Base-by-base conservation (phyloP, 805 yeast species). In the Sugiyamaella smithiae region DNA sequence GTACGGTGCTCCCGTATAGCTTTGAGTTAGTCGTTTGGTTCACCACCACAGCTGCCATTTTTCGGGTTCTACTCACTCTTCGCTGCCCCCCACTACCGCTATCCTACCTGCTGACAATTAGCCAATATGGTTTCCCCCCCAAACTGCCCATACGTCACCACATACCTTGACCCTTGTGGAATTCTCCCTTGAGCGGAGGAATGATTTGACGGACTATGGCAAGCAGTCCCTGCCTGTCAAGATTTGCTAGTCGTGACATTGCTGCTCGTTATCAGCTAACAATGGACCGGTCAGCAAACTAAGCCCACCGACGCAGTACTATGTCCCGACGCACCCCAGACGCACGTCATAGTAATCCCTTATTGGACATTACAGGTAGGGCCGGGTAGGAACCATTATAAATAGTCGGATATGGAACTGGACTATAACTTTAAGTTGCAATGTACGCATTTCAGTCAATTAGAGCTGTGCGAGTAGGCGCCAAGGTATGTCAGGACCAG, bases 1-100 rank as follows among this genome's bases (percentile, higher is more conserved):
- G 66, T 74, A 93, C 1, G 98, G 98, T 0, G 99, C 99, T 0
- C 99, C 99, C 0, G 97, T 90, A 64, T 89, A 91, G 64, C 75
- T 69, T n/a, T n/a, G n/a, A n/a, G n/a, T n/a, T n/a, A n/a, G n/a
- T n/a, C n/a, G n/a, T n/a, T n/a, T n/a, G n/a, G n/a, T n/a, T n/a
- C n/a, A n/a, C n/a, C n/a, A n/a, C n/a, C n/a, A n/a, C n/a, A n/a
- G n/a, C n/a, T n/a, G n/a, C n/a, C n/a, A n/a, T n/a, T n/a, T n/a
- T 35, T 12, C 5, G 22, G 9, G 12, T 2, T 14, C 20, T 3
- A 64, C 73, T 56, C 52, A 70, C 74, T 91, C 97, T 64, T 86
- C 90, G 65, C 93, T 84, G 1, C 99, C 99, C 19, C 99, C 99
- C 53, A 91, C 77, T 0, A 91, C 87, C 8, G 84, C 88, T 1